phyloP scores from a whole-genome alignment of 495 filamentous ascomycete species.

The Xylaria palmicola region DNA sequence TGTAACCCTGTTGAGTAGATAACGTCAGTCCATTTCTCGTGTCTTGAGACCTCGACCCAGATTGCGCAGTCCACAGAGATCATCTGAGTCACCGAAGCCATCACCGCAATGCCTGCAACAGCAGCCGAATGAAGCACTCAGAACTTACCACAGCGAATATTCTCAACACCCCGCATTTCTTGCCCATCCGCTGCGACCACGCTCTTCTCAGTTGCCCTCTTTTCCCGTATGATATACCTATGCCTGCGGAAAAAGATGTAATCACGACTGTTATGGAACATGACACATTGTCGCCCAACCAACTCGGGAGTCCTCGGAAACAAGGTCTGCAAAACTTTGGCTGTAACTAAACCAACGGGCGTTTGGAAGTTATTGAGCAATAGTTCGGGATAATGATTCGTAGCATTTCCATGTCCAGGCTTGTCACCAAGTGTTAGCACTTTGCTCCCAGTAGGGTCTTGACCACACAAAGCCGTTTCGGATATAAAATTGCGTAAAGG shows the following conservation, averaged over 20 bases:
- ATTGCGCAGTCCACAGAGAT: no score
- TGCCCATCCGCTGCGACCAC: constrained; percentile 87
- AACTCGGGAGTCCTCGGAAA: constrained; percentile 85
- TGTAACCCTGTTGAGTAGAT: constrained; percentile 23
- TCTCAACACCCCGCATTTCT: constrained; percentile 75
- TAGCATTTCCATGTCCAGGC: constrained; percentile 53
- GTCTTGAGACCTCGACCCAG: no score
- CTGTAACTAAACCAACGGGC: constrained; percentile 84
- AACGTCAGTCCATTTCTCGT: constrained; percentile 1
- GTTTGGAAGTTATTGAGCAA: constrained; percentile 96
- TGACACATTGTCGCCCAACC: constrained; percentile 77
- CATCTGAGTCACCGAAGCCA: no score
- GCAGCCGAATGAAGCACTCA: background rate
- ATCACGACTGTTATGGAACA: constrained; percentile 92
- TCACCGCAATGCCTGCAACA: background rate
- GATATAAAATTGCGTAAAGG: background rate
- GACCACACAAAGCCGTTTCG: background rate
- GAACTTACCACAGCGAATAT: constrained; percentile 68
- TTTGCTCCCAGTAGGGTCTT: background rate
- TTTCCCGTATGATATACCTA: constrained; percentile 89
- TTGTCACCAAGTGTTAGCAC: background rate
- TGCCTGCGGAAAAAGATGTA: constrained; percentile 92
- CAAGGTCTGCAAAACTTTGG: constrained; percentile 76
- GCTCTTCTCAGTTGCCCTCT: constrained; percentile 77
- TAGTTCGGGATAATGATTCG: constrained; percentile 87